Conservation (phyloP, 148 eudicot genomes). For the Hydrangea macrophylla region DNA sequence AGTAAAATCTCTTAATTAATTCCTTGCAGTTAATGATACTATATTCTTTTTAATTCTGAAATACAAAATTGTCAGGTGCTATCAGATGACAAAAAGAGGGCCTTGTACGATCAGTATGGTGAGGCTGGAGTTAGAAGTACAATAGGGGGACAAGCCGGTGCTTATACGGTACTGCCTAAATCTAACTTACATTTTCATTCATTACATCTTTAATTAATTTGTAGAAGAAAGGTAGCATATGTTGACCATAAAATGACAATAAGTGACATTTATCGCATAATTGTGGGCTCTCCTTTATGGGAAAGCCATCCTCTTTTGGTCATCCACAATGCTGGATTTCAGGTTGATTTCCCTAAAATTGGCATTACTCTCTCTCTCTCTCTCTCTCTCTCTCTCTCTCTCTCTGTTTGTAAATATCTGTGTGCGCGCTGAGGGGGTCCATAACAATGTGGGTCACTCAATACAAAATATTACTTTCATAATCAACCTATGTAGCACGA, state of each 20-base stretch:
- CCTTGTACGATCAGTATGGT: constrained; percentile 94
- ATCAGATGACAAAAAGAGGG: constrained; percentile 98
- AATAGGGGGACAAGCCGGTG: constrained; percentile 74
- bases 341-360: neutral
- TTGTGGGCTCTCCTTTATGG: neutral
- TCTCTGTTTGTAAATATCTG: too few relatives aligned
- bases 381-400: too few relatives aligned
- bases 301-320: neutral
- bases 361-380: neutral
- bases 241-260: neutral
- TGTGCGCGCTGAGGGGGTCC: neutral
- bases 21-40: constrained; percentile 7
- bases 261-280: neutral
- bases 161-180: constrained; percentile 67
- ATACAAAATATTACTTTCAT: too few relatives aligned
- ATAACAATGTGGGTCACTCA: neutral
- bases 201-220: neutral
- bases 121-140: constrained; percentile 94
- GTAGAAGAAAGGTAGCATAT: neutral
- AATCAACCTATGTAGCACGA: too few relatives aligned
- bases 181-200: constrained; percentile 3
- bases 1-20: constrained; percentile 1
- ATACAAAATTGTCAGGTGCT: constrained; percentile 75
- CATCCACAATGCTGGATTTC: neutral
- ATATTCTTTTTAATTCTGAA: constrained; percentile 41